Percentiles rank a stretch among this genome's conserved stretches.
These are phyloP conservation scores for Cantharellus cinnabarinus DNA, from an alignment of 768 basidiomycete genomes.

Conservation along the genomic window DNA sequence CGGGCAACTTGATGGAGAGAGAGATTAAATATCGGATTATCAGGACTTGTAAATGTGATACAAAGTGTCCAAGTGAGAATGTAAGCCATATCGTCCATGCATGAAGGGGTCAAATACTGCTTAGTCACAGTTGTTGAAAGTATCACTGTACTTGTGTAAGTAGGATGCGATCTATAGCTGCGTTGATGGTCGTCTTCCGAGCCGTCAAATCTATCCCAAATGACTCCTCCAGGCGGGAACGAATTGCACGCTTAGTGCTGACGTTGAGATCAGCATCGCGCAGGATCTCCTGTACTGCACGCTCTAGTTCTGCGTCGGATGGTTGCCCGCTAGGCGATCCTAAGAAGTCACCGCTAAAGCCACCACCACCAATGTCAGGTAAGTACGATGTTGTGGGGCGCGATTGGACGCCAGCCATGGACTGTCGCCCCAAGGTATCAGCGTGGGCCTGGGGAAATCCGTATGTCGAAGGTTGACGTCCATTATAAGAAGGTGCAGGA, in stretches of 20 bases:
- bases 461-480: conserved; percentile 25
- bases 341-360: conserved; percentile 4
- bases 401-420: conserved; percentile 24
- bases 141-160: conserved; percentile 13
- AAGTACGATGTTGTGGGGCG: conserved; percentile 60
- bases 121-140: too few species aligned
- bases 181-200: conserved; percentile 55
- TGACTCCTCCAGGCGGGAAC: conserved; percentile 59
- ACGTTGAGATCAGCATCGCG: conserved; percentile 66
- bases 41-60: too few species aligned
- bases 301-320: conserved; percentile 51
- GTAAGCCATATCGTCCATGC: too few species aligned
- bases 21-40: too few species aligned
- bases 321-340: conserved; percentile 19
- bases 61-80: too few species aligned
- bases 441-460: conserved; percentile 27
- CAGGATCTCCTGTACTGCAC: conserved; percentile 51
- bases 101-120: too few species aligned
- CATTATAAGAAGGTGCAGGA: conserved; percentile 47
- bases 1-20: too few species aligned
- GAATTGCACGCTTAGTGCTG: conserved; percentile 81
- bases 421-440: conserved; percentile 2
- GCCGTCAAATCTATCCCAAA: conserved; percentile 60
- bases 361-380: conserved; percentile 25
- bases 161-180: conserved; percentile 52